Evolutionary conservation across 345 rosid genomes (phyloP).

Genomic region (Clarkia xantiana): DNA sequence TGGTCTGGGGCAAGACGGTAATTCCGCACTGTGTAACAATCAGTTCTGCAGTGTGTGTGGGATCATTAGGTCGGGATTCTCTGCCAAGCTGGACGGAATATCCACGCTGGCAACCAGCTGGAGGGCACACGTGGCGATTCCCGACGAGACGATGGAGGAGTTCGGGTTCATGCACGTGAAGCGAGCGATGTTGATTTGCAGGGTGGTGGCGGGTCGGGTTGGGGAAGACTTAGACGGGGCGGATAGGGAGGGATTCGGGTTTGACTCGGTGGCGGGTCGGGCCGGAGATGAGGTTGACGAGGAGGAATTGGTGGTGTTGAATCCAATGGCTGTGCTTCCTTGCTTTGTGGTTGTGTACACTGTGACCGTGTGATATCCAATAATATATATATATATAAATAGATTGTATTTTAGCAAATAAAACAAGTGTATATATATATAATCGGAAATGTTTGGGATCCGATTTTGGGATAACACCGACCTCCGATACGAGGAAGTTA

Average conservation of each 20-base stretch:
- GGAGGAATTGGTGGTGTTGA: conserved; percentile 72
- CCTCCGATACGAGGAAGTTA: no score
- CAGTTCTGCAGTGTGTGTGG: conserved; percentile 83
- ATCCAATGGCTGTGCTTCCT: conserved; percentile 98
- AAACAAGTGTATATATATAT: no score
- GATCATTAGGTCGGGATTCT: conserved; percentile 71
- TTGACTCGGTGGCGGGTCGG: conserved; percentile 52
- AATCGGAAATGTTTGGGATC: no score
- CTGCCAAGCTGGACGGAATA: conserved; percentile 81
- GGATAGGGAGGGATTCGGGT: conserved; percentile 48
- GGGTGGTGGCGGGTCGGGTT: conserved; percentile 79
- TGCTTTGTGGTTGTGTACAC: conserved; percentile 85
- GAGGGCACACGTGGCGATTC: conserved; percentile 78
- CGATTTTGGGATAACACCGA: no score
- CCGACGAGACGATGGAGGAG: conserved; percentile 72
- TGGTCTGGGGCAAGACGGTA: conserved; percentile 47
- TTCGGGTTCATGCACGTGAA: conserved; percentile 90
- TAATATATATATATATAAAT: no score
- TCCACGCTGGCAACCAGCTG: conserved; percentile 59
- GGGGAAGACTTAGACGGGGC: conserved; percentile 41
- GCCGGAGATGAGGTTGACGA: conserved; percentile 47
- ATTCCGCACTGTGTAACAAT: conserved; percentile 41
- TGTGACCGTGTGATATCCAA: no score
- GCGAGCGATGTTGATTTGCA: conserved; percentile 75
- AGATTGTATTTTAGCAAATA: no score